Conservation (phyloP, 495 filamentous ascomycete species). For the Penicillium longicatenatum region DNA sequence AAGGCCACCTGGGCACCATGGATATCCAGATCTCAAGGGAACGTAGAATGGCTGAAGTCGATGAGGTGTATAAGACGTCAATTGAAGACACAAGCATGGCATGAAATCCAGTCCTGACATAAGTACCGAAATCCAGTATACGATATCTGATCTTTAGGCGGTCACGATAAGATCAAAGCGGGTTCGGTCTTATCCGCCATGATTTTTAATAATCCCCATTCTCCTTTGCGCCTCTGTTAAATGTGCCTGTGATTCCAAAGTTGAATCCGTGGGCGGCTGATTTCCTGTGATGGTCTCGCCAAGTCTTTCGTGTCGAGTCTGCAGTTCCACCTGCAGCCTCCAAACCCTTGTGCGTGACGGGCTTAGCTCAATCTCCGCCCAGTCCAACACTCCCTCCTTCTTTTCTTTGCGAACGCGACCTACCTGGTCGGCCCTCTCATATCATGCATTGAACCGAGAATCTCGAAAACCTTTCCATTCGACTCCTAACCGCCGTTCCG, state of each 20-base stretch:
- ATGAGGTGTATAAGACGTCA: neutral
- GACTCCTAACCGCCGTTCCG: constrained; percentile 17
- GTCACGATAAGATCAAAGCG: constrained; percentile 12
- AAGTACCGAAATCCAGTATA: neutral
- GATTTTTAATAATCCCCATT: constrained; percentile 21
- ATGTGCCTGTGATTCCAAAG: constrained; percentile 10
- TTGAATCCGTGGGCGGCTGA: constrained; percentile 8
- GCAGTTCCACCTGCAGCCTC: constrained; percentile 44
- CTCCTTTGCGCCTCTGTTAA: constrained; percentile 7
- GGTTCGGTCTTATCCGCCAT: constrained; percentile 25
- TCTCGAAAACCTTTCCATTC: constrained; percentile 33
- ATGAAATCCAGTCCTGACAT: too few relatives aligned
- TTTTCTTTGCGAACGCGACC: constrained; percentile 10
- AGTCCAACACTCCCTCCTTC: constrained; percentile 2
- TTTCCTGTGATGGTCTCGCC: constrained; percentile 33
- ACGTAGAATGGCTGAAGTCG: too few relatives aligned
- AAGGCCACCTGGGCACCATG: too few relatives aligned
- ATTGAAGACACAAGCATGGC: neutral
- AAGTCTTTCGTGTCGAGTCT: constrained; percentile 37
- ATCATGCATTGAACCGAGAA: constrained; percentile 10
- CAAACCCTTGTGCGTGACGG: constrained; percentile 30
- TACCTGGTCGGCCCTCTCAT: constrained; percentile 7
- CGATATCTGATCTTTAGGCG: neutral
- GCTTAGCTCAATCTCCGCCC: constrained; percentile 16
- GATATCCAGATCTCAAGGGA: too few relatives aligned